Percentiles rank a stretch among this genome's conserved stretches.
phyloP scores from a whole-genome alignment of 345 rosid species.

The Jatropha curcas region DNA sequence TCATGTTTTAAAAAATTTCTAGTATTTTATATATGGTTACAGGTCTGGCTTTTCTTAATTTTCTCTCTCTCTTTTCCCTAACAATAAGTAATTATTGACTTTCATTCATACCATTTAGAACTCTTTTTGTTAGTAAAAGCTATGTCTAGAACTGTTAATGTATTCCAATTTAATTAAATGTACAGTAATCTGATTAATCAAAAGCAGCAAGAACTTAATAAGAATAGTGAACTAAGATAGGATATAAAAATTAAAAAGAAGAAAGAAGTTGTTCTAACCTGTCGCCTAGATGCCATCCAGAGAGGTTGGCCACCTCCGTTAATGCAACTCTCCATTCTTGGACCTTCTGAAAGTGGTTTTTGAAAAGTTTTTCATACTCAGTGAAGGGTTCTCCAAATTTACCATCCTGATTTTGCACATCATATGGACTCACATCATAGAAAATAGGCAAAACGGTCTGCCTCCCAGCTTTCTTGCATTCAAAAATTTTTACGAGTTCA shows the following conservation, averaged over 20 bases:
- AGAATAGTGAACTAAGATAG: not conserved
- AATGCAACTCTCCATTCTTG: conserved; percentile 14
- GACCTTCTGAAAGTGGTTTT: not conserved
- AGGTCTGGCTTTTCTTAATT: too few relatives aligned
- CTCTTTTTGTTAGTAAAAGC: too few relatives aligned
- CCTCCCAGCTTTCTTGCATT: not conserved
- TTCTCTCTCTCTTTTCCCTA: too few relatives aligned
- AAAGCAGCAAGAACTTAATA: too few relatives aligned
- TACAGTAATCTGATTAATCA: too few relatives aligned
- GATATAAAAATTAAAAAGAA: not conserved
- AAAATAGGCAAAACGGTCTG: not conserved
- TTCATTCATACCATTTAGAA: too few relatives aligned
- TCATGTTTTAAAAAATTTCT: too few relatives aligned
- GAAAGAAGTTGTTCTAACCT: not conserved
- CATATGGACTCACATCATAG: not conserved
- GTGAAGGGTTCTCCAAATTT: not conserved
- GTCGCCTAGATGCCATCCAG: conserved; percentile 12
- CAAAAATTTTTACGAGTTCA: not conserved
- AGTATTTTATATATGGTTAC: too few relatives aligned
- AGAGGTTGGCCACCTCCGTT: conserved; percentile 4
- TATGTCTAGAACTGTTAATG: too few relatives aligned
- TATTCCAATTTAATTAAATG: too few relatives aligned
- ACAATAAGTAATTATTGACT: too few relatives aligned
- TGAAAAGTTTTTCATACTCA: not conserved
- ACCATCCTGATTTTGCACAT: not conserved